Percentiles rank a stretch among this genome's conserved stretches.
These are phyloP conservation scores for Colletotrichum sp. DNA, from an alignment of 2,329 filamentous ascomycete species.

Conservation along the genomic window DNA sequence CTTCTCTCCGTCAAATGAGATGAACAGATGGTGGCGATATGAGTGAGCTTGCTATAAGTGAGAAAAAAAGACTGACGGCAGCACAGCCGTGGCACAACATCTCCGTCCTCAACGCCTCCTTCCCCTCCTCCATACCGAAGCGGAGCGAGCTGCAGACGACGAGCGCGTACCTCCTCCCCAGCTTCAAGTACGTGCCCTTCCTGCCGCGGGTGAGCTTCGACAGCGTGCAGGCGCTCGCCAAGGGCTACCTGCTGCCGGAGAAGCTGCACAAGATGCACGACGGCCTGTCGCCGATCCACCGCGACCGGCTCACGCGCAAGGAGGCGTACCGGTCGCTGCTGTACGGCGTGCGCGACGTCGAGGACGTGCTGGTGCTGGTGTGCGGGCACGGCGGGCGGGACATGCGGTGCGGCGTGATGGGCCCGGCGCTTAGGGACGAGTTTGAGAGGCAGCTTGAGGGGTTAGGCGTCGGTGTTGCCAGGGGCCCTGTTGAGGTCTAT, in stretches of 20 bases:
- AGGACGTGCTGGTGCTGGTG: conserved; percentile 78
- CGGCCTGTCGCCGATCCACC: conserved; percentile 61
- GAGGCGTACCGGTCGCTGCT: conserved; percentile 57
- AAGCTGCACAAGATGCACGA: conserved; percentile 67
- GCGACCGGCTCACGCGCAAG: conserved; percentile 55
- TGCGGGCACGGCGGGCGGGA: conserved; percentile 89
- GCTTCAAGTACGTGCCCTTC: conserved; percentile 79
- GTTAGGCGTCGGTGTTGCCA: conserved; percentile 53
- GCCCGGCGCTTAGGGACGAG: conserved; percentile 72
- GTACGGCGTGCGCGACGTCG: conserved; percentile 62
- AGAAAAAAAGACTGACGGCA: background rate
- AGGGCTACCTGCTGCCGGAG: conserved; percentile 69
- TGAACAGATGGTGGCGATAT: background rate
- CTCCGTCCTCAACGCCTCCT: conserved; percentile 77
- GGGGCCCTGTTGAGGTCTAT: conserved; percentile 45
- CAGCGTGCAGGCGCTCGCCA: conserved; percentile 61
- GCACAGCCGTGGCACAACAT: conserved; percentile 82
- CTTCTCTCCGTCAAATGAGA: background rate
- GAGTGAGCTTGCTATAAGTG: background rate
- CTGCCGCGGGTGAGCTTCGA: conserved; percentile 68
- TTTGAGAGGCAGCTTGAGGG: conserved; percentile 67
- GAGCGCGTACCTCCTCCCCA: conserved; percentile 80
- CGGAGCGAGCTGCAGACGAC: conserved; percentile 53
- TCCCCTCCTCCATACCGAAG: conserved; percentile 61
- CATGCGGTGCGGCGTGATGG: conserved; percentile 79